Percentiles rank a stretch among this genome's conserved stretches.
Evolutionary conservation across 78 protist genomes (phyloP).

Genomic region (slime mould (Dictyostelium discoideum)): DNA sequence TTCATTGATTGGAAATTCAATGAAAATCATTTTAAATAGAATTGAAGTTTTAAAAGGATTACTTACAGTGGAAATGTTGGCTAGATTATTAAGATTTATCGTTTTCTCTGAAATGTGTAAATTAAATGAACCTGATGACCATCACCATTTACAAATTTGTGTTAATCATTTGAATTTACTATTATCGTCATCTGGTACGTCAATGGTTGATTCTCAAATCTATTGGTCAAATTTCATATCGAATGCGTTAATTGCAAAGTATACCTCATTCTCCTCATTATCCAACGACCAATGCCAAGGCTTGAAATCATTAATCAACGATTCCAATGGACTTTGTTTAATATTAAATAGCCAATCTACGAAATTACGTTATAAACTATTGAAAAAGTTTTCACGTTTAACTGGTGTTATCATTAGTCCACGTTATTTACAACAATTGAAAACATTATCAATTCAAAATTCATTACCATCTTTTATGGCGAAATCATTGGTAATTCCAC

Average conservation of each 20-base stretch:
- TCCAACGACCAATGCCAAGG: not conserved
- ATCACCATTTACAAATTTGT: conserved; percentile 28
- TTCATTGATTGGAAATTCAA: not conserved
- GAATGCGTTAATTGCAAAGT: conserved; percentile 32
- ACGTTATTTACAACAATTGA: not conserved
- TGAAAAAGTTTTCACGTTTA: conserved; percentile 36
- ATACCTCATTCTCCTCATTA: not conserved
- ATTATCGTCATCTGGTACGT: not conserved
- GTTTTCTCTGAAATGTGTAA: conserved; percentile 64
- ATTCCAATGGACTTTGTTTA: not conserved
- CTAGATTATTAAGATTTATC: conserved; percentile 37
- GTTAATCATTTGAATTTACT: conserved; percentile 24
- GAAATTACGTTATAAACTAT: conserved; percentile 13
- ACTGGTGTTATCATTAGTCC: conserved; percentile 50
- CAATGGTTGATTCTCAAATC: not conserved
- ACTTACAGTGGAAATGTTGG: conserved; percentile 33
- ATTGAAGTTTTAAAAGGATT: not conserved
- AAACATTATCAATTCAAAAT: not conserved
- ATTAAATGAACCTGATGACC: conserved; percentile 40
- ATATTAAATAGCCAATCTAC: not conserved
- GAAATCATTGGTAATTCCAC: not conserved
- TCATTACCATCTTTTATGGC: not conserved
- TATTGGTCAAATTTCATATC: conserved; percentile 46
- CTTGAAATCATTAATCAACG: not conserved
- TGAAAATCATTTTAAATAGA: not conserved